Evolutionary conservation across 2,329 filamentous ascomycete species (phyloP).

Genomic region (Trichoderma gracile): DNA sequence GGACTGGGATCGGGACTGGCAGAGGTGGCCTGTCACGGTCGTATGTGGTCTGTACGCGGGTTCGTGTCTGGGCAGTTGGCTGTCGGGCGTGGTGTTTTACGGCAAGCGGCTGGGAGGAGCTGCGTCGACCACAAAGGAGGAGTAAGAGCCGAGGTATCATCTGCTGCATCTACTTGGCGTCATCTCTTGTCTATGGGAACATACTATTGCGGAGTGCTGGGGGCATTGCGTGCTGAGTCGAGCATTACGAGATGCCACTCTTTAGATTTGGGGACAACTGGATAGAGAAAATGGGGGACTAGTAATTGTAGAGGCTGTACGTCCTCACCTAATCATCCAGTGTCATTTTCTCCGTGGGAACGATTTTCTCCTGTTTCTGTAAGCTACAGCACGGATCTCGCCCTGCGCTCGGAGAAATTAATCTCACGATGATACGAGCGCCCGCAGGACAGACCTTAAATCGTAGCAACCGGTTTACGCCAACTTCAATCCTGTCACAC

Average conservation of each 20-base stretch:
- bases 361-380: not conserved
- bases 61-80: conserved; percentile 67
- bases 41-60: conserved; percentile 80
- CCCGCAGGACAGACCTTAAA: conserved; percentile 4
- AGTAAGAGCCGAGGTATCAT: conserved; percentile 29
- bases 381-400: not conserved
- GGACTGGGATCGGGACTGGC: conserved; percentile 99
- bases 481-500: not conserved
- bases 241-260: conserved; percentile 6
- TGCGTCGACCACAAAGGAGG: conserved; percentile 32
- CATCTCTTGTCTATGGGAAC: not conserved
- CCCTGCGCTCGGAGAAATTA: not conserved
- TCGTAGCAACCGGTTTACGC: not conserved
- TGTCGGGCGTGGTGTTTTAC: conserved; percentile 55
- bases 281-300: conserved; percentile 21
- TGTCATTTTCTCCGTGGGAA: not conserved
- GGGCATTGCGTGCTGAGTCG: conserved; percentile 9
- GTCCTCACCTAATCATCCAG: not conserved
- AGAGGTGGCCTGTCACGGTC: conserved; percentile 95
- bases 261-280: conserved; percentile 11
- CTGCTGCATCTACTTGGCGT: not conserved
- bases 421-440: not conserved
- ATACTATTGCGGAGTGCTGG: not conserved
- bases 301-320: not conserved
- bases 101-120: conserved; percentile 45